Evolutionary conservation across 2,329 filamentous ascomycete genomes (phyloP).

Genomic region (Fusarium zealandicum): DNA sequence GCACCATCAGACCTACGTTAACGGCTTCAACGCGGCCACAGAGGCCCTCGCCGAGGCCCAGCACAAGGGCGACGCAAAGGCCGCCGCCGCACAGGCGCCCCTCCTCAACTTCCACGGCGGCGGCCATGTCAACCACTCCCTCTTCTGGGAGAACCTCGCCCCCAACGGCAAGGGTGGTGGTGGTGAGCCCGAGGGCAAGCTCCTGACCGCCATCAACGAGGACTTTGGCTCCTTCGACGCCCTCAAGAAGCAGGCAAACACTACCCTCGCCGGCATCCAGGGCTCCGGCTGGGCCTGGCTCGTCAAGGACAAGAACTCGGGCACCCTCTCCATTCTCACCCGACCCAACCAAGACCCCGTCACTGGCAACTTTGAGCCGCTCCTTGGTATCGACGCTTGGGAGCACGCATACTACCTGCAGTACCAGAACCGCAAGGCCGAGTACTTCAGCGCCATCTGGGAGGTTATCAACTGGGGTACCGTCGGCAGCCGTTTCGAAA

Average conservation of each 20-base stretch:
- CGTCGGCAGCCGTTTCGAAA: slow-evolving; percentile 76
- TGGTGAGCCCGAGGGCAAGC: slow-evolving; percentile 66
- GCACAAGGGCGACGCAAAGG: slow-evolving; percentile 64
- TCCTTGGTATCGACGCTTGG: slow-evolving; percentile 93
- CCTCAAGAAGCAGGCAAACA: slow-evolving; percentile 72
- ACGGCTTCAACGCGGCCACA: slow-evolving; percentile 80
- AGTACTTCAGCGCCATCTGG: slow-evolving; percentile 95
- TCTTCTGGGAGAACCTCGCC: slow-evolving; percentile 85
- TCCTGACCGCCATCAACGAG: slow-evolving; percentile 68
- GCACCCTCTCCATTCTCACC: slow-evolving; percentile 69
- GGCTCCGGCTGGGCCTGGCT: slow-evolving; percentile 94
- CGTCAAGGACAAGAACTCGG: slow-evolving; percentile 72
- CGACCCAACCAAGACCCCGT: slow-evolving; percentile 91
- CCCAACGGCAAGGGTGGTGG: slow-evolving; percentile 69
- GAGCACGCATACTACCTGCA: slow-evolving; percentile 96
- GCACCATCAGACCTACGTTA: slow-evolving; percentile 95
- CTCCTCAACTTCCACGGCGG: slow-evolving; percentile 82
- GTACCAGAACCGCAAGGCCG: slow-evolving; percentile 96
- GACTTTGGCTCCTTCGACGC: slow-evolving; percentile 72
- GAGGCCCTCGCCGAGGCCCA: slow-evolving; percentile 74
- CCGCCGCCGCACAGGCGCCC: slow-evolving; percentile 59
- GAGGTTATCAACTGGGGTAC: slow-evolving; percentile 96
- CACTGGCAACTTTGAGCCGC: slow-evolving; percentile 79
- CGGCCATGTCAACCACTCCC: slow-evolving; percentile 84
- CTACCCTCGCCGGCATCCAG: slow-evolving; percentile 76